Evolutionary conservation across 345 rosid species (phyloP), one percentile per base, ranked within the genome.

Genomic region (Dipteronia sinensis): DNA sequence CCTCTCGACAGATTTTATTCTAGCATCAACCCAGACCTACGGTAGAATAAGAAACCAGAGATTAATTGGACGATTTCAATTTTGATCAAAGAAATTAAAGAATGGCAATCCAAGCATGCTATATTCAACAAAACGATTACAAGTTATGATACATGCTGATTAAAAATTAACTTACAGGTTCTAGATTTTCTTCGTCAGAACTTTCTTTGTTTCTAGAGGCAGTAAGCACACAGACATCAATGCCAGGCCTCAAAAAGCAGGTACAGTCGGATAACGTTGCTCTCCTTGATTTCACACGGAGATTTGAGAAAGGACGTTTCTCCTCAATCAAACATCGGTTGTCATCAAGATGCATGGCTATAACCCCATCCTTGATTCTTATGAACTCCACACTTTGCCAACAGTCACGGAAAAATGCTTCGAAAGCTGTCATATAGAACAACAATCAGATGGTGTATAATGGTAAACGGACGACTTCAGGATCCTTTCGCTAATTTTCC

Each of bases 1-100:
- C 79, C 99, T 88, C 89, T 92, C 87, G 25, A 95, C 85, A 11
- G 96, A 90, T 74, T 81, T 86, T 80, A 93, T 92, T 79, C 80
- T 88, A 74, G 91, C 99, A 89, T 95, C 97, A 71, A 89, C 69
- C 97, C 90, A 92, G 15, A 90, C 93, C 96, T 92, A 73, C 19
- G 74, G 20, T 20, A 77, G 44, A 84, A 76, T 79, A 13, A 73
- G 22, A 74, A 73, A n/a, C 17, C 9, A 17, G 42, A 67, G 31
- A 51, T 70, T 64, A 70, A 40, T 38, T 65, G 44, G 55, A 23
- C 19, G 23, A 69, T 20, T 19, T 23, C 6, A 62, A 73, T 63
- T 58, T 44, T 51, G 46, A 65, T 34, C 38, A 64, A 31, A 19
- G 6, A 74, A 51, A n/a, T 29, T 25, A 65, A 31, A 44, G 27